Evolutionary conservation across 257 asterid species (phyloP), one percentile per base, ranked within the genome.

Genomic region (Przewalskia tangutica): DNA sequence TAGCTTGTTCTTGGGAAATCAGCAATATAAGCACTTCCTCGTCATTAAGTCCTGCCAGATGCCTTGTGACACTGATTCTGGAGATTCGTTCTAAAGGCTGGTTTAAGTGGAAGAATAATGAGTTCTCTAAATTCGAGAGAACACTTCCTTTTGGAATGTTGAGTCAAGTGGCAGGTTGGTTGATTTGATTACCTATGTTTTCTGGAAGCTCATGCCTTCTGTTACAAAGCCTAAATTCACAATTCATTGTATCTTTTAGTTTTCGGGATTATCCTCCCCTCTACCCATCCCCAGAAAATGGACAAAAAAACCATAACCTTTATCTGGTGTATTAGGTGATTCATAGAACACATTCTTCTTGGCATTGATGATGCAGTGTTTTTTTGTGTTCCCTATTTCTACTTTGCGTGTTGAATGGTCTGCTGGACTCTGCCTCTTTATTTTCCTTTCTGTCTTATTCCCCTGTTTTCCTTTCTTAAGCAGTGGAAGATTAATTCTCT

Each of bases 1-100:
- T 82, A 96, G 99, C 97, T 89, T 94, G 98, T 80, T 86, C 98
- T 9, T 96, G 99, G 99, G 99, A 96, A 91, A 93, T 96, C 51
- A 89, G 93, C 84, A 87, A 91, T 85, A 78, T 96, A 85, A 88
- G 85, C 87, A 58, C 89, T 27, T 79, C 93, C 27, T 83, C 94
- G 27, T 83, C 94, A 8, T 68, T 84, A 84, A 84, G 59, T 82
- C 83, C 86, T 85, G 86, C 86, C 78, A 89, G 88, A 85, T 92
- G 98, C 87, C 93, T 94, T 9, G 92, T 96, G 86, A 91, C 98
- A 42, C 97, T 91, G 81, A 94, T 90, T 64, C 91, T 96, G 55
- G 99, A 96, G 91, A 91, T 96, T 82, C 90, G 87, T 88, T 89
- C 87, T 71, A 91, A 90, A 83, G 89, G 91, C 81, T 96, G 98